Conservation (phyloP, 1,139 yeast genomes). For the Groenewaldozyma auringiensis region DNA sequence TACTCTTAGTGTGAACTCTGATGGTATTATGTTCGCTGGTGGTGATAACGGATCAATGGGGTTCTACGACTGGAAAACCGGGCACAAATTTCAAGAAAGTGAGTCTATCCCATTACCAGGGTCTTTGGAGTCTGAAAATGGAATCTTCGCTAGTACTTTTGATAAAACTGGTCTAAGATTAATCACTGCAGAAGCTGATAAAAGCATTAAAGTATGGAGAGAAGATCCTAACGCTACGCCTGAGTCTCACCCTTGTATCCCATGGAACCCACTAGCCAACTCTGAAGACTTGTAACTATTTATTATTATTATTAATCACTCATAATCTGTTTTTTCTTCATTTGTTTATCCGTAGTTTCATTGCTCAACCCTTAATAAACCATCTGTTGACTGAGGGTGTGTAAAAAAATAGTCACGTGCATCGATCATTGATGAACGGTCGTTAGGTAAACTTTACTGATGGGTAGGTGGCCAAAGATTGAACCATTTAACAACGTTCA, state of each 20-base stretch:
- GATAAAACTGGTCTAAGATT: constrained; percentile 76
- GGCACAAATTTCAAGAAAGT: constrained; percentile 52
- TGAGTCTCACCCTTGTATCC: constrained; percentile 41
- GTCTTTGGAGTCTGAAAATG: constrained; percentile 54
- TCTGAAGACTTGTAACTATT: constrained; percentile 2
- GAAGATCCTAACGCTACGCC: constrained; percentile 43
- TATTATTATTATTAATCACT: background rate
- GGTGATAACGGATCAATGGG: constrained; percentile 75
- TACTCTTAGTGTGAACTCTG: constrained; percentile 57
- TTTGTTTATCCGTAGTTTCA: too few relatives aligned
- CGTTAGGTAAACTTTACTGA: too few relatives aligned
- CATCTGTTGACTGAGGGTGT: too few relatives aligned
- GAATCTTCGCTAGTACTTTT: constrained; percentile 65
- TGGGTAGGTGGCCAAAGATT: too few relatives aligned
- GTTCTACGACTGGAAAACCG: constrained; percentile 72
- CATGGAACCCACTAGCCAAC: constrained; percentile 36
- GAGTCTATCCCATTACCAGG: constrained; percentile 59
- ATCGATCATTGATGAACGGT: too few relatives aligned
- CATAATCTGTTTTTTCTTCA: too few relatives aligned
- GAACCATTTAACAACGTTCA: too few relatives aligned
- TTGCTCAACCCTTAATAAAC: too few relatives aligned
- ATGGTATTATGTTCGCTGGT: constrained; percentile 70
- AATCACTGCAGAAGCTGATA: constrained; percentile 85
- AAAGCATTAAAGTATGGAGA: constrained; percentile 79
- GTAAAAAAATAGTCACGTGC: too few relatives aligned